Evolutionary conservation across 495 filamentous ascomycete species (phyloP).

Genomic region (Aspergillus diversus): DNA sequence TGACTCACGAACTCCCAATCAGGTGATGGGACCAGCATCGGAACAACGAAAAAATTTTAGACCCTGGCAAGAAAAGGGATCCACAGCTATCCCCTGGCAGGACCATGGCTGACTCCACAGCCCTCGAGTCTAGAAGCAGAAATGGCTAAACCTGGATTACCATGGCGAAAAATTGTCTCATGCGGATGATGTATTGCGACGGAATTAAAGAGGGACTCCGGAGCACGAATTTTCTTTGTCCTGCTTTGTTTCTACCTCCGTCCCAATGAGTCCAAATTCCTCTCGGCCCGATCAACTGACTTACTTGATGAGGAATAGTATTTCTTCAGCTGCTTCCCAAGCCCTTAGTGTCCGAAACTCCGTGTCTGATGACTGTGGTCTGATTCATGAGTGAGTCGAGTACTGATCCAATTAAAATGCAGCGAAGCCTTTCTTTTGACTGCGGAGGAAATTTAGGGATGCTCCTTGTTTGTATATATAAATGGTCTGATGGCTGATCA

Average conservation of each 20-base stretch:
- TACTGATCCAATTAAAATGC: no score
- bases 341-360: neutral
- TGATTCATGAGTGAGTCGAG: neutral
- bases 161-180: constrained; percentile 32
- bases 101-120: constrained; percentile 22
- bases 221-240: neutral
- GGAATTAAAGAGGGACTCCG: neutral
- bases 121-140: constrained; percentile 25
- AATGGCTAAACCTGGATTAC: constrained; percentile 20
- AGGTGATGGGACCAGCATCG: constrained; percentile 18
- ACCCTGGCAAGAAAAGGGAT: constrained; percentile 14
- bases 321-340: neutral
- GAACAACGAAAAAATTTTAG: constrained; percentile 10
- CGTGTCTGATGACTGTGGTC: constrained; percentile 7
- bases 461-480: neutral
- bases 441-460: neutral
- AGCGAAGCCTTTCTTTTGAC: neutral
- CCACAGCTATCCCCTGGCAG: constrained; percentile 20
- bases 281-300: neutral
- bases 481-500: no score
- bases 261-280: no score
- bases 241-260: no score
- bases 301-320: neutral
- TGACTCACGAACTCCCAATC: constrained; percentile 32
- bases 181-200: constrained; percentile 21